Evolutionary conservation across 805 yeast genomes (phyloP).

Genomic region (Metschnikowia gelsemii): DNA sequence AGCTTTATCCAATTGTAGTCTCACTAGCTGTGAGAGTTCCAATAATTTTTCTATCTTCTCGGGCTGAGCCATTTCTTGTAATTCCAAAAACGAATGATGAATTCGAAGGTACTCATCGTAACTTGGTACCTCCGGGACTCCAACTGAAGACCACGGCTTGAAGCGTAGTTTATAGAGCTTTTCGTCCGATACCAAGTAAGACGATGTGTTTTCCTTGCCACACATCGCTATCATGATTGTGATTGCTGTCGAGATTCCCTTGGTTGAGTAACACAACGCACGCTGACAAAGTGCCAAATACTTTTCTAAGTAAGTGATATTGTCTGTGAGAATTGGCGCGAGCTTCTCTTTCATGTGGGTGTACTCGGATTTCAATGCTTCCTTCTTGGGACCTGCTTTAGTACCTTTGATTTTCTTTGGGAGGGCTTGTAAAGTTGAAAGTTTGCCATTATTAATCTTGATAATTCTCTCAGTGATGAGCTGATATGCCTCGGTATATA

Average conservation of each 20-base stretch:
- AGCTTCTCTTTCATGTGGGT: slow-evolving; percentile 29
- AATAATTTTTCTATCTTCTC: background rate
- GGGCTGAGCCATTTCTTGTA: background rate
- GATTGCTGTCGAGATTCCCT: slow-evolving; percentile 20
- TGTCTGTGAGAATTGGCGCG: slow-evolving; percentile 36
- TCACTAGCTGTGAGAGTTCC: background rate
- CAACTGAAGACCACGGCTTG: slow-evolving; percentile 79
- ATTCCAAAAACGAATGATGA: background rate
- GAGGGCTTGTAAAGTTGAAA: slow-evolving; percentile 7
- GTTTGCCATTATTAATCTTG: slow-evolving; percentile 29
- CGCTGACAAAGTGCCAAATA: slow-evolving; percentile 22
- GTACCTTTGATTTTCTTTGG: slow-evolving; percentile 29
- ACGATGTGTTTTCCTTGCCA: background rate
- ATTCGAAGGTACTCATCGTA: slow-evolving; percentile 36
- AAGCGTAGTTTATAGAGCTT: slow-evolving; percentile 50
- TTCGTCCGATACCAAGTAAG: slow-evolving; percentile 17
- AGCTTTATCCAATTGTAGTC: slow-evolving; percentile 5
- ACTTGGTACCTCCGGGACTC: slow-evolving; percentile 66
- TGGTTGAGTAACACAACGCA: slow-evolving; percentile 22
- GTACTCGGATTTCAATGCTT: slow-evolving; percentile 33
- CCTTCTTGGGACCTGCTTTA: slow-evolving; percentile 49
- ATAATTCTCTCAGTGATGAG: slow-evolving; percentile 45
- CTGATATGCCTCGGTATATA: slow-evolving; percentile 39
- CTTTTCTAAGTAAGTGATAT: slow-evolving; percentile 24
- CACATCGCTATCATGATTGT: slow-evolving; percentile 7